Percentiles rank a stretch among this genome's conserved stretches.
These are phyloP conservation scores for Trifolium pratense DNA, from an alignment of 306 rosid species.

Conservation along the genomic window DNA sequence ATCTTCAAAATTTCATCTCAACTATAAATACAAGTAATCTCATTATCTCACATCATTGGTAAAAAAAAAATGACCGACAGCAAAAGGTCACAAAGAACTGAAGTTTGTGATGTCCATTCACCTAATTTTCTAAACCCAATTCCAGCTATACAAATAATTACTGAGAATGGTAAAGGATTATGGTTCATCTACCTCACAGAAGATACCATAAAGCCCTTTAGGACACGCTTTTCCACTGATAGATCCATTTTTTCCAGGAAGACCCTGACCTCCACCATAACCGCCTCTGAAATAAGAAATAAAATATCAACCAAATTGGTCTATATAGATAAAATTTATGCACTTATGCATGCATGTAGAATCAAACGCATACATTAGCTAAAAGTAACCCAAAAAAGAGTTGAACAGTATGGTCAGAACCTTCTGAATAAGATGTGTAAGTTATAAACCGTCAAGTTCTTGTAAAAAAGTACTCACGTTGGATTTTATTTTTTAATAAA, in stretches of 20 bases:
- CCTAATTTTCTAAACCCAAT: constrained; percentile 25
- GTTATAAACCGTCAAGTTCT: constrained; percentile 21
- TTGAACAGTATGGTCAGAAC: neutral
- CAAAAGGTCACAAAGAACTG: constrained; percentile 28
- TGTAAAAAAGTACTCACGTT: neutral
- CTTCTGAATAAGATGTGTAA: constrained; percentile 16
- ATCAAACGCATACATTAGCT: constrained; percentile 1
- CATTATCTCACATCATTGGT: constrained; percentile 9
- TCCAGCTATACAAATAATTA: constrained; percentile 22
- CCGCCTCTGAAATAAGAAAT: constrained; percentile 75
- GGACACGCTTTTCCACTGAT: constrained; percentile 86
- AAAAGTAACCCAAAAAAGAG: constrained; percentile 23
- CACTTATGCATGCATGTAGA: neutral
- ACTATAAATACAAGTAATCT: constrained; percentile 11
- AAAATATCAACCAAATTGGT: constrained; percentile 31
- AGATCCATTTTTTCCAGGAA: constrained; percentile 82
- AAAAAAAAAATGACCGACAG: constrained; percentile 24
- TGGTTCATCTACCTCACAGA: constrained; percentile 75
- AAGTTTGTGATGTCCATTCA: constrained; percentile 25
- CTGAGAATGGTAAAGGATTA: constrained; percentile 27
- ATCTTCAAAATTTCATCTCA: constrained; percentile 25
- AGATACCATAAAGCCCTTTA: constrained; percentile 84
- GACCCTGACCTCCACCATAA: constrained; percentile 80
- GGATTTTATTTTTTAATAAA: neutral
- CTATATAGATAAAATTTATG: constrained; percentile 25